phyloP scores from a whole-genome alignment of 1,284 basidiomycete species.

The Mycena citricolor region DNA sequence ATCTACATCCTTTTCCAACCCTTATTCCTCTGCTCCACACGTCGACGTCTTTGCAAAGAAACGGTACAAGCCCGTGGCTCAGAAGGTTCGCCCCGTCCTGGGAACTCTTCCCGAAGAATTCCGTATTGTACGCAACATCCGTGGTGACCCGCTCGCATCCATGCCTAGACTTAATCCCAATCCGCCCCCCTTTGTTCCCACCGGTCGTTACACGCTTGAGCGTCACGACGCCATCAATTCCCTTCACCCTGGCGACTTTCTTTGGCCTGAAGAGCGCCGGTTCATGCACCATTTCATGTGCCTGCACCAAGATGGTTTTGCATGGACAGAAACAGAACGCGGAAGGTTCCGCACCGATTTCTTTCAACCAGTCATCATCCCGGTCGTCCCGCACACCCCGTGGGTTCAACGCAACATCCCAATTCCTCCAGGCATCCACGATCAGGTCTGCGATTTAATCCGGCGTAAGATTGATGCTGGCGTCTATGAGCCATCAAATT shows the following conservation, averaged over 20 bases:
- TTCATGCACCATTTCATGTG: slow-evolving; percentile 11
- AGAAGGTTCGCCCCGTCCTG: slow-evolving; percentile 31
- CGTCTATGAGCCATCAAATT: slow-evolving; percentile 9
- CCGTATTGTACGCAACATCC: neutral
- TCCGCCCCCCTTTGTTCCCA: neutral
- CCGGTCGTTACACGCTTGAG: slow-evolving; percentile 14
- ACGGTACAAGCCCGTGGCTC: slow-evolving; percentile 39
- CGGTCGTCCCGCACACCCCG: slow-evolving; percentile 1
- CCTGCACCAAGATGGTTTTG: slow-evolving; percentile 9
- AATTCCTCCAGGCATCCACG: slow-evolving; percentile 4
- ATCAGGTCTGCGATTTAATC: slow-evolving; percentile 20
- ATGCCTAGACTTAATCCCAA: slow-evolving; percentile 25
- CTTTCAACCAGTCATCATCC: slow-evolving; percentile 26
- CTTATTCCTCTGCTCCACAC: neutral
- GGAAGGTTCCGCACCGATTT: slow-evolving; percentile 22
- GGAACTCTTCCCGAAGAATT: slow-evolving; percentile 22
- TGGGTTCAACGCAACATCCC: slow-evolving; percentile 7
- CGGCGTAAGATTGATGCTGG: slow-evolving; percentile 9
- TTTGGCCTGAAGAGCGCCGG: slow-evolving; percentile 7
- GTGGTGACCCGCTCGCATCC: slow-evolving; percentile 25
- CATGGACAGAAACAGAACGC: slow-evolving; percentile 9
- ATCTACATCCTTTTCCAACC: neutral
- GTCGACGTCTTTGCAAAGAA: slow-evolving; percentile 1
- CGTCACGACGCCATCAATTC: slow-evolving; percentile 18
- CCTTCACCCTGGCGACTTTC: slow-evolving; percentile 9